These are phyloP conservation scores for Aulographum hederae DNA, from an alignment of 2,329 filamentous ascomycete genomes.

Conservation along the genomic window DNA sequence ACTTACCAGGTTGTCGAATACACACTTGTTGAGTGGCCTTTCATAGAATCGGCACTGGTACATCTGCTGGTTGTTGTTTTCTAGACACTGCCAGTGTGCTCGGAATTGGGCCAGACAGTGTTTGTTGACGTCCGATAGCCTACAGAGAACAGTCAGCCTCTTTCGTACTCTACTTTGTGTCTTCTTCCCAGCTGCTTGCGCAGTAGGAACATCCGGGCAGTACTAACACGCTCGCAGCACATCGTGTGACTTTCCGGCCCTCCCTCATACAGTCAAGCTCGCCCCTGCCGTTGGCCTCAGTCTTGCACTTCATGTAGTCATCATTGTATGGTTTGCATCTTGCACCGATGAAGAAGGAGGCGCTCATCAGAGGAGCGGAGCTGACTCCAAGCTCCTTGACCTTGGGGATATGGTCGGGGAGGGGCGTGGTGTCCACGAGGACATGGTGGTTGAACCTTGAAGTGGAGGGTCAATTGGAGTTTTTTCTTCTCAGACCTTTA, in stretches of 20 bases:
- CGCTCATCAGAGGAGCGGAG: constrained; percentile 80
- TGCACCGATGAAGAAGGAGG: constrained; percentile 91
- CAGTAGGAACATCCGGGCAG: too few species aligned
- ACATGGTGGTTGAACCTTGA: constrained; percentile 81
- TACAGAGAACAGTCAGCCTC: constrained; percentile 23
- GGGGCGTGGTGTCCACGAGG: constrained; percentile 89
- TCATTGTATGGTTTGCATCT: constrained; percentile 93
- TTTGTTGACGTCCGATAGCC: constrained; percentile 89
- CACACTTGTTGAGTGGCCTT: constrained; percentile 84
- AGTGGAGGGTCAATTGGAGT: constrained; percentile 10
- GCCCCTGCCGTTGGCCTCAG: constrained; percentile 72
- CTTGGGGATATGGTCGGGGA: constrained; percentile 78
- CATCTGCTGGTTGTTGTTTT: constrained; percentile 93
- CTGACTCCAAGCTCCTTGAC: constrained; percentile 87
- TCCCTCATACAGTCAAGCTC: constrained; percentile 94
- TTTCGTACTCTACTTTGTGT: background rate
- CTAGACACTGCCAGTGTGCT: constrained; percentile 85
- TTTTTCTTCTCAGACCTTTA: too few species aligned
- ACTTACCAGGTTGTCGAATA: constrained; percentile 83
- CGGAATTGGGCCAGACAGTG: constrained; percentile 84
- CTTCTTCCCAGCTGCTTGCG: background rate
- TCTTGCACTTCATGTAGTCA: constrained; percentile 99
- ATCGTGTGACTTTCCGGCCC: constrained; percentile 88
- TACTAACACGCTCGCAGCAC: constrained; percentile 77
- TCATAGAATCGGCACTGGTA: constrained; percentile 87